These are phyloP conservation scores for Artomyces pyxidatus DNA, from an alignment of 768 basidiomycete genomes.

Conservation along the genomic window DNA sequence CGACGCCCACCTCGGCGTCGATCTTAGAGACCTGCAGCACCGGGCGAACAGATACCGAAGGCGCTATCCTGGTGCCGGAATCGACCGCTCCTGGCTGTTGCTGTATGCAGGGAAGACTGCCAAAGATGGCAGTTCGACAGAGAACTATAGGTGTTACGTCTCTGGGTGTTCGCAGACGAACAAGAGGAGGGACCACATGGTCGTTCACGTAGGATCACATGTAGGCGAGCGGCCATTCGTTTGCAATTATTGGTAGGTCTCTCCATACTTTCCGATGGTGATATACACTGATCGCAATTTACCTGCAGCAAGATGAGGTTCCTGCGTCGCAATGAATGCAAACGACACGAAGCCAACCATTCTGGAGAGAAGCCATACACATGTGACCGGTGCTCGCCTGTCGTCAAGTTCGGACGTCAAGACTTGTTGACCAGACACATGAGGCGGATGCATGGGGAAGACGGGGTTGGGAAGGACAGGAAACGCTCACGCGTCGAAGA, in stretches of 20 bases:
- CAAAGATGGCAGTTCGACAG: slow-evolving; percentile 43
- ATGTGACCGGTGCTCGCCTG: slow-evolving; percentile 44
- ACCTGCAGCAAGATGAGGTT: slow-evolving; percentile 47
- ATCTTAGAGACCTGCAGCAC: slow-evolving; percentile 42
- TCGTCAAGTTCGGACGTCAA: slow-evolving; percentile 51
- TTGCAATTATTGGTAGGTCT: slow-evolving; percentile 55
- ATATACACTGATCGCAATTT: slow-evolving; percentile 9
- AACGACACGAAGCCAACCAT: slow-evolving; percentile 64
- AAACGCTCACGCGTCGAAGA: slow-evolving; percentile 21
- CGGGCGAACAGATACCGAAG: slow-evolving; percentile 47
- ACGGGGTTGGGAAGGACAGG: slow-evolving; percentile 21
- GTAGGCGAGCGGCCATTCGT: slow-evolving; percentile 60
- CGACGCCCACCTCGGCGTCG: slow-evolving; percentile 57
- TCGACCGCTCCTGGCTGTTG: slow-evolving; percentile 58
- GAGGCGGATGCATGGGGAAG: slow-evolving; percentile 44
- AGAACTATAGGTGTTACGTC: slow-evolving; percentile 63
- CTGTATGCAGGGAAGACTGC: slow-evolving; percentile 64
- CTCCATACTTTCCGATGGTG: not conserved
- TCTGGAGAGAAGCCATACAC: slow-evolving; percentile 48
- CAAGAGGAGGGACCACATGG: slow-evolving; percentile 66
- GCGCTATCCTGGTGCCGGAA: slow-evolving; percentile 47
- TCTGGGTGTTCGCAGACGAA: slow-evolving; percentile 58
- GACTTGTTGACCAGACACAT: slow-evolving; percentile 62
- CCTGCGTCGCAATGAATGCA: slow-evolving; percentile 70
- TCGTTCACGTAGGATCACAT: slow-evolving; percentile 68